Percentiles rank a stretch among this genome's conserved stretches.
Evolutionary conservation across 805 yeast species (phyloP).

Genomic region (Ogataea minuta): DNA sequence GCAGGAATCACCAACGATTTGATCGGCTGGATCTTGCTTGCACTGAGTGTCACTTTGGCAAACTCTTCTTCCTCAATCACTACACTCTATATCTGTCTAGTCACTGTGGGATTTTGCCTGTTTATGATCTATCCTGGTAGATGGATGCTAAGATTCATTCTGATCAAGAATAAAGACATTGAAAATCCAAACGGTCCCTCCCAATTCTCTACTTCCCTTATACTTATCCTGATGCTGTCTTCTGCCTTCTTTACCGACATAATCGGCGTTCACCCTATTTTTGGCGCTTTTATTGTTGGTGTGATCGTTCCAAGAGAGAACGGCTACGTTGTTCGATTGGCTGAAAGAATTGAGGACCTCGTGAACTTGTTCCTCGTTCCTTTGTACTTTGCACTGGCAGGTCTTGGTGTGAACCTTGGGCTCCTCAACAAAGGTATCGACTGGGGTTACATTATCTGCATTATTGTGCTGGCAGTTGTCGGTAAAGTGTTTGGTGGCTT

Average conservation of each 20-base stretch:
- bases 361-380: slow-evolving; percentile 73
- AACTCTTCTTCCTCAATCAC: slow-evolving; percentile 67
- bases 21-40: slow-evolving; percentile 78
- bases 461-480: slow-evolving; percentile 62
- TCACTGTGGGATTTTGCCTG: slow-evolving; percentile 68
- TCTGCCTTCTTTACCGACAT: slow-evolving; percentile 81
- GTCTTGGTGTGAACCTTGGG: slow-evolving; percentile 67
- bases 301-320: slow-evolving; percentile 73
- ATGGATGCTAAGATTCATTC: slow-evolving; percentile 42
- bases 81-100: slow-evolving; percentile 65
- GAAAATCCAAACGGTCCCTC: slow-evolving; percentile 65
- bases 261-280: slow-evolving; percentile 83
- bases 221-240: slow-evolving; percentile 54
- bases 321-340: slow-evolving; percentile 64
- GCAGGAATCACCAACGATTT: slow-evolving; percentile 83
- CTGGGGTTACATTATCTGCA: slow-evolving; percentile 76
- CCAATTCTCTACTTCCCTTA: slow-evolving; percentile 54
- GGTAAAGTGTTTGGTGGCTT: slow-evolving; percentile 73
- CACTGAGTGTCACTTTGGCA: slow-evolving; percentile 72
- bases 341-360: slow-evolving; percentile 75
- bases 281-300: slow-evolving; percentile 82
- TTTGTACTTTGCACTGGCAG: slow-evolving; percentile 76
- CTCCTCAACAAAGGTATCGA: slow-evolving; percentile 60
- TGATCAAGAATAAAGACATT: slow-evolving; percentile 37
- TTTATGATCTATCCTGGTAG: slow-evolving; percentile 58